Base-by-base conservation (phyloP, 2,329 filamentous ascomycete genomes). In the Decorospora gaudefroyi region DNA sequence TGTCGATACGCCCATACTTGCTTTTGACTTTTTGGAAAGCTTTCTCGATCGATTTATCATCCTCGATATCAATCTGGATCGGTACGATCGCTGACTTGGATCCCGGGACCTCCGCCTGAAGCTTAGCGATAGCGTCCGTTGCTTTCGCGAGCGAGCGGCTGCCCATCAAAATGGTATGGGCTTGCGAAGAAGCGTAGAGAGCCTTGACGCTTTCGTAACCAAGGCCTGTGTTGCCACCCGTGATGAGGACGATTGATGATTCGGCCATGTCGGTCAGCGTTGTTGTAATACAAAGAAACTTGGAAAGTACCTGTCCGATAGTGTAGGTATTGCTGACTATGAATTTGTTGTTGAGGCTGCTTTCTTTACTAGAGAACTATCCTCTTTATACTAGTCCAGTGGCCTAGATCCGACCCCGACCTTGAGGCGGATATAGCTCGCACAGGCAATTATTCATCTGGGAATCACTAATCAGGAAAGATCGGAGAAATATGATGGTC, bases 141-240 rank as follows among this genome's bases (percentile, higher is more conserved):
- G 74, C 82, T 38, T 82, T 84, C 2, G 72, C 66, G 0, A 76
- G 16, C 1, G 70, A 74, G 2, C 83, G 77, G 26, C 74, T 75
- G 21, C 82, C 82, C 3, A 86, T 58, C 16, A 84, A 59, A 42
- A 86, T 76, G 71, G 61, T 84, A 85, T 2, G 74, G n/a, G 41
- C 17, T 6, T 66, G 68, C 0, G 61, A 19, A 0, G 82, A 80
- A 3, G 40, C 51, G 30, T 74, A 69, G 0, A 86, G 68, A 1
- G 79, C 76, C 49, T 78, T 82, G 35, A 84, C 76, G 6, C 72
- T 75, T 52, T 85, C 77, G 25, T 76, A 78, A 2, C 84, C 83
- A 13, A 86, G 75, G 11, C 82, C 82, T 0, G 77, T 83, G 54
- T 83, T 85, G 47, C 73, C 81, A 23, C 83, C 82, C 2, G 82